These are phyloP conservation scores for Kazachstania africana DNA, from an alignment of 805 yeast species.

Conservation along the genomic window DNA sequence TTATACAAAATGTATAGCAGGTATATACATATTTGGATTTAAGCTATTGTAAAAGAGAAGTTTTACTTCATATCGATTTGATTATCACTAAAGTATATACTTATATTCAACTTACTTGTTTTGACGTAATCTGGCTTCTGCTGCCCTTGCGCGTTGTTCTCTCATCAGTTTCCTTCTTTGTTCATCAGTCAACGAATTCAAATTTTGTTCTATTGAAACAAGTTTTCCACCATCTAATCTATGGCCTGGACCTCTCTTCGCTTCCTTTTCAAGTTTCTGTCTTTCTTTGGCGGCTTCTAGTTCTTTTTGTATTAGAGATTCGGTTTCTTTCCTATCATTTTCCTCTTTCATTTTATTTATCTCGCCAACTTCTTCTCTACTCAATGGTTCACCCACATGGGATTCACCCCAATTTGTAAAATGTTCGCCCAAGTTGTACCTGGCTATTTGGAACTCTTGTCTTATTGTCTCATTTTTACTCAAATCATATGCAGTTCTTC, in stretches of 20 bases:
- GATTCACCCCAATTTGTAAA: constrained; percentile 60
- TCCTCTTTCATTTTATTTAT: constrained; percentile 29
- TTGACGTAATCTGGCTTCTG: constrained; percentile 60
- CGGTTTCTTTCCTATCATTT: constrained; percentile 30
- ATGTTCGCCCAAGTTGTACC: constrained; percentile 57
- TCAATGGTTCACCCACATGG: constrained; percentile 48
- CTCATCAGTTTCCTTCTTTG: constrained; percentile 75
- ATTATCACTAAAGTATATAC: too few species aligned
- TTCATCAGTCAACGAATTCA: constrained; percentile 56
- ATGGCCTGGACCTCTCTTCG: constrained; percentile 29
- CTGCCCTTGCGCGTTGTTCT: constrained; percentile 93
- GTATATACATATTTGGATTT: too few species aligned
- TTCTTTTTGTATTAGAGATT: constrained; percentile 19
- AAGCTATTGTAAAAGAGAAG: too few species aligned
- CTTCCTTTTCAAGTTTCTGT: constrained; percentile 9
- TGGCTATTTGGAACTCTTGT: constrained; percentile 54
- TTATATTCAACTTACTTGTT: not conserved
- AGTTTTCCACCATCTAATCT: constrained; percentile 9
- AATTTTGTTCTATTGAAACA: constrained; percentile 27
- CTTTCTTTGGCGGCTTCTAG: constrained; percentile 20
- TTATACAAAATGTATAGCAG: too few species aligned
- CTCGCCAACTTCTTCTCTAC: constrained; percentile 44
- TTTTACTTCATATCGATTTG: too few species aligned
- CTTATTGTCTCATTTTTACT: constrained; percentile 35
- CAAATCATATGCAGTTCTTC: constrained; percentile 61